A percentile compares a stretch with the other conserved stretches of the same genome.
Evolutionary conservation across 495 filamentous ascomycete genomes (phyloP).

Genomic region (Astrothelium subdiscretum): DNA sequence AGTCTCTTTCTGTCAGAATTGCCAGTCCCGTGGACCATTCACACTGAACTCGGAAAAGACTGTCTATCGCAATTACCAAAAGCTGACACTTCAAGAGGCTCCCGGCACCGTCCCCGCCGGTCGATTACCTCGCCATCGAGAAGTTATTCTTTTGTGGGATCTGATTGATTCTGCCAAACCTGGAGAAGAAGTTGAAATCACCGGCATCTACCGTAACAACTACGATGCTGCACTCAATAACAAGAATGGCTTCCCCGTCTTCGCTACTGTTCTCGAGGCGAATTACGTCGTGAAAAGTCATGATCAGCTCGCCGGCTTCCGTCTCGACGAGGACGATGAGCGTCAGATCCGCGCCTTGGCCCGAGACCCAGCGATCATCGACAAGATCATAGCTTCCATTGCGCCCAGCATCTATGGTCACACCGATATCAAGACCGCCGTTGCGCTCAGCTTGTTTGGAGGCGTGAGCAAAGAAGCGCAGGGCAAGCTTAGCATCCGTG

Average conservation of each 20-base stretch:
- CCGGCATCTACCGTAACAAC: slow-evolving; percentile 95
- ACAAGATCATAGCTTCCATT: slow-evolving; percentile 89
- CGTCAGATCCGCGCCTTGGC: slow-evolving; percentile 78
- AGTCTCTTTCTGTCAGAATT: slow-evolving; percentile 94
- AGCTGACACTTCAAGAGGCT: slow-evolving; percentile 92
- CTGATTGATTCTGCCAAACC: slow-evolving; percentile 95
- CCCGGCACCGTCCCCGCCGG: slow-evolving; percentile 95
- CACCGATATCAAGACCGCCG: slow-evolving; percentile 92
- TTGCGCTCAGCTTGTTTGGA: slow-evolving; percentile 88
- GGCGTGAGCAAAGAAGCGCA: slow-evolving; percentile 84
- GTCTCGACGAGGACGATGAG: slow-evolving; percentile 91
- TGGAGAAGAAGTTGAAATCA: slow-evolving; percentile 95
- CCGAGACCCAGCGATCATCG: slow-evolving; percentile 80
- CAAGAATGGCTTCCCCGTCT: slow-evolving; percentile 98
- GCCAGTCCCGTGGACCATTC: slow-evolving; percentile 91
- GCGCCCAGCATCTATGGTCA: slow-evolving; percentile 97
- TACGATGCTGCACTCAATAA: slow-evolving; percentile 97
- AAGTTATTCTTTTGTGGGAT: slow-evolving; percentile 94
- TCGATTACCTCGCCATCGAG: slow-evolving; percentile 85
- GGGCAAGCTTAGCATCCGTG: slow-evolving; percentile 81
- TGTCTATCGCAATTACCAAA: slow-evolving; percentile 98
- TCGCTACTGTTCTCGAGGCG: slow-evolving; percentile 93
- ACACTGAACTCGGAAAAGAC: slow-evolving; percentile 96
- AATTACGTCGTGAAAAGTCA: slow-evolving; percentile 96
- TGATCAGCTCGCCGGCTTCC: slow-evolving; percentile 95